Conservation (phyloP, 164 flowering plant species). For the Annona cherimola region DNA sequence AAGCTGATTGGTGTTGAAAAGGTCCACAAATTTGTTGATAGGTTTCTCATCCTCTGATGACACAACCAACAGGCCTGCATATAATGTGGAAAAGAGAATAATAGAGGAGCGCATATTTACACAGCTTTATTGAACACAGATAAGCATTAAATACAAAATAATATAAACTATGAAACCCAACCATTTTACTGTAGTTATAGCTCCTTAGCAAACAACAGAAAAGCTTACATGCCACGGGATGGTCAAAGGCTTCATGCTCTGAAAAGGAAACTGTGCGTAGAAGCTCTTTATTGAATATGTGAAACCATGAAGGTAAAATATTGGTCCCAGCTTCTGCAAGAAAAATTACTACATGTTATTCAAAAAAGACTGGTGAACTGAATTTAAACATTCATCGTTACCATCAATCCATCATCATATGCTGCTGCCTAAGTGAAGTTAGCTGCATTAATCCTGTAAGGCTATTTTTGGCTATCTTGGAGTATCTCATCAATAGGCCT, state of each 20-base stretch:
- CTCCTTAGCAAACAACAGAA: not conserved
- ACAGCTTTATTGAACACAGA: too few species aligned
- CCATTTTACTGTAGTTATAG: not conserved
- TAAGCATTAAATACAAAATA: not conserved
- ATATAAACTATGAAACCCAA: not conserved
- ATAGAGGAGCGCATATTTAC: not conserved
- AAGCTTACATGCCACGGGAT: slow-evolving; percentile 95
- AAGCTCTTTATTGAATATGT: slow-evolving; percentile 77
- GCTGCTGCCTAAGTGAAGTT: not conserved
- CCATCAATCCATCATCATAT: not conserved
- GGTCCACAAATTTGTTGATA: slow-evolving; percentile 78
- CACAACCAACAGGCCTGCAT: slow-evolving; percentile 85
- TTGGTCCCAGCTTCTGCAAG: slow-evolving; percentile 54
- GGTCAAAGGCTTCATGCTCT: slow-evolving; percentile 98
- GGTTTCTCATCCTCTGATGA: slow-evolving; percentile 86
- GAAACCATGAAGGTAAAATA: slow-evolving; percentile 71
- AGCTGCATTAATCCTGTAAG: too few species aligned
- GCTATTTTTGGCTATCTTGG: too few species aligned
- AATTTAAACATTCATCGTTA: not conserved
- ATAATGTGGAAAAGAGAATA: slow-evolving; percentile 7
- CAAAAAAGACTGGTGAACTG: not conserved
- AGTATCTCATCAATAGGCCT: too few species aligned
- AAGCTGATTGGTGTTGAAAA: slow-evolving; percentile 70
- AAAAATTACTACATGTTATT: slow-evolving; percentile 7
- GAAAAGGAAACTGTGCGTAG: slow-evolving; percentile 64